These are phyloP conservation scores for Tausonia pullulans DNA, from an alignment of 1,284 basidiomycete genomes.

Conservation along the genomic window DNA sequence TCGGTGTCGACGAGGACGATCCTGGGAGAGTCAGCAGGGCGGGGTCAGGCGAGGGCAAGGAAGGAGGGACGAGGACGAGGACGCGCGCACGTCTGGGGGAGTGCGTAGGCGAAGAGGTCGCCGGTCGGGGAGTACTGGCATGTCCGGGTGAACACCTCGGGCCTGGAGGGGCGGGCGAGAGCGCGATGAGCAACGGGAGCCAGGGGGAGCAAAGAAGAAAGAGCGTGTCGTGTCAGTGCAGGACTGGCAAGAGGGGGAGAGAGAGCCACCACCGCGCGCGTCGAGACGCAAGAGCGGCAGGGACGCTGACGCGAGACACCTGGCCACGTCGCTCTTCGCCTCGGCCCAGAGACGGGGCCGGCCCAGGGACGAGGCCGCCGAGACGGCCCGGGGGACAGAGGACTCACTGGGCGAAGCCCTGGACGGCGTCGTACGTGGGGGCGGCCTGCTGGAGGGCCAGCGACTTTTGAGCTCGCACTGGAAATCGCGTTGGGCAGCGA, in stretches of 20 bases:
- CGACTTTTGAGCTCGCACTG: conserved; percentile 68
- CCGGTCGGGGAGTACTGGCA: conserved; percentile 82
- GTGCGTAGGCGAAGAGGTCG: conserved; percentile 70
- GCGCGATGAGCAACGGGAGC: not conserved
- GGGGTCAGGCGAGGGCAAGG: not conserved
- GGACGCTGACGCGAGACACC: too few species aligned
- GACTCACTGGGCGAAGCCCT: conserved; percentile 49
- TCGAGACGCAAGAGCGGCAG: too few species aligned
- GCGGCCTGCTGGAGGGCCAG: conserved; percentile 72
- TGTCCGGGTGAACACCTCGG: conserved; percentile 57
- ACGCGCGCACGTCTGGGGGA: conserved; percentile 36
- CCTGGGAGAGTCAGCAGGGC: conserved; percentile 32
- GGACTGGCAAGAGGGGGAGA: not conserved
- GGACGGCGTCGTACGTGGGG: conserved; percentile 59
- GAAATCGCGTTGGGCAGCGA: not conserved
- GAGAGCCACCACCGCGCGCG: not conserved
- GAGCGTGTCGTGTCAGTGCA: too few species aligned
- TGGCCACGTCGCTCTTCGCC: too few species aligned
- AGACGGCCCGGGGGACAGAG: too few species aligned
- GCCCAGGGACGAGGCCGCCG: too few species aligned
- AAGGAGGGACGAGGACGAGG: conserved; percentile 44
- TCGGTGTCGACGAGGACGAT: conserved; percentile 67
- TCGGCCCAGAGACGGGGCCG: too few species aligned
- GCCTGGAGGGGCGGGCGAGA: conserved; percentile 25
- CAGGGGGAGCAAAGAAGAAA: not conserved